phyloP scores from a whole-genome alignment of 129 eudicot species.

The Lonicera japonica region DNA sequence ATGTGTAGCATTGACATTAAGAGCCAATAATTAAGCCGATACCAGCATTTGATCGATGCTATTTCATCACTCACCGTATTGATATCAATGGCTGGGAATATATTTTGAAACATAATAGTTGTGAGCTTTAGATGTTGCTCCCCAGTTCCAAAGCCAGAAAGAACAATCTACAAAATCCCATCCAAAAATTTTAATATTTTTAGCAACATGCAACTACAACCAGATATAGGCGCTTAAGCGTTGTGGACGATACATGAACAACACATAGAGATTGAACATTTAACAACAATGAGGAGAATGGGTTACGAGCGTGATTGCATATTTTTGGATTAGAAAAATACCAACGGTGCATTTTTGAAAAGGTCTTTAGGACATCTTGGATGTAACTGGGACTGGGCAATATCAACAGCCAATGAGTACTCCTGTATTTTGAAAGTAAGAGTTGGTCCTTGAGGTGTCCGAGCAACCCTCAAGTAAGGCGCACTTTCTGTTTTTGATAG shows the following conservation, averaged over 20 bases:
- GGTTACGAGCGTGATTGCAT: background rate
- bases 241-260: too few relatives aligned
- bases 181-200: background rate
- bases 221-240: background rate
- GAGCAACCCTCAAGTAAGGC: conserved; percentile 88
- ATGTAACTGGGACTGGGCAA: conserved; percentile 71
- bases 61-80: conserved; percentile 60
- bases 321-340: conserved; percentile 11
- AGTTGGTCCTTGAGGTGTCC: conserved; percentile 96
- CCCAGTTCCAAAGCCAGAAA: conserved; percentile 92
- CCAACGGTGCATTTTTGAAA: conserved; percentile 80
- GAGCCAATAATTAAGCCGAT: background rate
- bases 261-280: too few relatives aligned
- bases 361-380: conserved; percentile 91
- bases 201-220: background rate
- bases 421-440: conserved; percentile 80
- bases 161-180: conserved; percentile 57
- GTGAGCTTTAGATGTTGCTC: conserved; percentile 83
- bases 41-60: background rate
- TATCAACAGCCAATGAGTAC: conserved; percentile 81
- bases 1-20: background rate
- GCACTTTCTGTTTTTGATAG: conserved; percentile 72
- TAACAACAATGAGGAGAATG: background rate
- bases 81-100: conserved; percentile 90
- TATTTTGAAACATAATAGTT: conserved; percentile 87